Base-by-base conservation (phyloP, 2,329 filamentous ascomycete species). In the Blastomyces emzantsi region DNA sequence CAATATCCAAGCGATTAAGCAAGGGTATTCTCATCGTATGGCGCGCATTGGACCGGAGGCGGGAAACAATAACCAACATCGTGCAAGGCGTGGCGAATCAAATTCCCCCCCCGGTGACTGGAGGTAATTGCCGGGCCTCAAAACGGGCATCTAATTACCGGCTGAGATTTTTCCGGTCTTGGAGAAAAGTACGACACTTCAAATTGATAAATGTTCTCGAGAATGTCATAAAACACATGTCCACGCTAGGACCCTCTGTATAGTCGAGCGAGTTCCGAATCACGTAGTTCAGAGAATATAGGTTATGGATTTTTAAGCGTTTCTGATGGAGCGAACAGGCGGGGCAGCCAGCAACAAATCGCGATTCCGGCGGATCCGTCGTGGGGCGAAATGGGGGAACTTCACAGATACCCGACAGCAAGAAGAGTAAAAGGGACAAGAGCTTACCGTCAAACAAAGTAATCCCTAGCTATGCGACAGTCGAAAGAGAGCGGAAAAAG, bases 381-480 rank as follows among this genome's bases (percentile, higher is more conserved):
- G 8, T 56, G 19, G 8, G 22, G 22, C 36, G 0, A 25, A 58
- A n/a, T 7, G 36, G 33, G 33, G 33, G 6, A 9, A 43, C 9
- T 41, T 36, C 55, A 15, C 36, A 43, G 43, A 28, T 43, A 43
- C 6, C 36, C 4, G 22, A 25, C 22, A 58, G 36, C 3, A 36
- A 47, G 49, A 17, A 49, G 3, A 13, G 58, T 17, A 17, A 49
- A 49, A 60, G 17, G 17, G 22, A 30, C 15, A 15, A 45, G 41
- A 59, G 28, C 43, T 60, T 60, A 60, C 58, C 55, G 22, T n/a
- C 17, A 30, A 43, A 49, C 17, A 43, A 28, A 19, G 36, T 11
- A 60, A 25, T 47, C 19, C 45, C 28, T 19, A 51, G 58, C 17
- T 22, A 60, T 60, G 58, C 58, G 58, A 59, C 39, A 39, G 30